Evolutionary conservation across 2,329 filamentous ascomycete genomes (phyloP).

Genomic region (Diaporthe citriasiana): DNA sequence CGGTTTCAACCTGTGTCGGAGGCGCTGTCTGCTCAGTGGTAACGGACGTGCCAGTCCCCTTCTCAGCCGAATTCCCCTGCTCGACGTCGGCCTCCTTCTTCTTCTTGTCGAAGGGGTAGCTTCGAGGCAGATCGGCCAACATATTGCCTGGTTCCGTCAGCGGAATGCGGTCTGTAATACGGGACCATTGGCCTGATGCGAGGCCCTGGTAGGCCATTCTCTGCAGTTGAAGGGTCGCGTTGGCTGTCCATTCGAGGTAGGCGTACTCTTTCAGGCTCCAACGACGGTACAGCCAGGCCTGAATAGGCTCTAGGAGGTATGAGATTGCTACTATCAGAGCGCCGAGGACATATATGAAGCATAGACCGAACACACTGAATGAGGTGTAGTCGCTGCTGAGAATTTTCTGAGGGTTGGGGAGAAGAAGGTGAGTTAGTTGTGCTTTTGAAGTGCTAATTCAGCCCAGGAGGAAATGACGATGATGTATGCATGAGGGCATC

Average conservation of each 20-base stretch:
- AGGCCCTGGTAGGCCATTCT: slow-evolving; percentile 48
- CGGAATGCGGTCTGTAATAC: not conserved
- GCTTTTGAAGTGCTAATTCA: not conserved
- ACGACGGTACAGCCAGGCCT: slow-evolving; percentile 39
- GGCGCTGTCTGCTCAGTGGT: not conserved
- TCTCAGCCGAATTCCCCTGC: not conserved
- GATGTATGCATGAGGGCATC: not conserved
- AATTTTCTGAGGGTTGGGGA: slow-evolving; percentile 44
- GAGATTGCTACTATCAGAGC: slow-evolving; percentile 42
- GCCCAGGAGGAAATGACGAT: not conserved
- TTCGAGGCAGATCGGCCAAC: not conserved
- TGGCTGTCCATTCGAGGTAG: slow-evolving; percentile 47
- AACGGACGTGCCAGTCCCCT: not conserved
- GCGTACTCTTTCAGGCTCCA: slow-evolving; percentile 40
- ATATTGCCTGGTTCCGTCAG: not conserved
- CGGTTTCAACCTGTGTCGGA: not conserved
- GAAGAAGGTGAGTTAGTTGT: not conserved
- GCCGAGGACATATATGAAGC: slow-evolving; percentile 45
- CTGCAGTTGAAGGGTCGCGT: slow-evolving; percentile 48
- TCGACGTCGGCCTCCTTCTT: not conserved
- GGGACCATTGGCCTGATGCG: not conserved
- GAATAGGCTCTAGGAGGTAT: slow-evolving; percentile 40
- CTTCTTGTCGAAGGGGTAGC: not conserved
- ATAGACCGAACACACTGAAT: slow-evolving; percentile 49
- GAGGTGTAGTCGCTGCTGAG: slow-evolving; percentile 44